Conservation (phyloP, 2,329 filamentous ascomycete species). For the Rhynchosporium secalis region DNA sequence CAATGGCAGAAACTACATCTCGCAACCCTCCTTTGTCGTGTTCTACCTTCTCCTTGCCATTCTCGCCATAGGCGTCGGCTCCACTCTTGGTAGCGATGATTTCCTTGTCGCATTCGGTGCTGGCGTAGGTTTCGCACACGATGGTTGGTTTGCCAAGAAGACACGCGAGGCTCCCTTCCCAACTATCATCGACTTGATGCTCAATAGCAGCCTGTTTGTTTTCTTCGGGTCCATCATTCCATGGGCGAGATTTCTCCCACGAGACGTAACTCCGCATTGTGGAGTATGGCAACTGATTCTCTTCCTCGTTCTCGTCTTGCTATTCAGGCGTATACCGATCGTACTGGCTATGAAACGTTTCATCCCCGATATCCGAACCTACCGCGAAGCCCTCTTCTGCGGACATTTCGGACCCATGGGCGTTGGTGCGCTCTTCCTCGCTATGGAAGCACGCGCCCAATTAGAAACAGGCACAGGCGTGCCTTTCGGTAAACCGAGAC, state of each 20-base stretch:
- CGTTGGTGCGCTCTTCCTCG: slow-evolving; percentile 55
- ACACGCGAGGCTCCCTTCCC: slow-evolving; percentile 49
- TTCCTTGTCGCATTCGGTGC: slow-evolving; percentile 58
- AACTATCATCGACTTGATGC: slow-evolving; percentile 52
- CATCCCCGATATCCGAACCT: slow-evolving; percentile 50
- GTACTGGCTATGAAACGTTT: slow-evolving; percentile 49
- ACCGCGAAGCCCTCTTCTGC: slow-evolving; percentile 53
- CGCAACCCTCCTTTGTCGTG: slow-evolving; percentile 50
- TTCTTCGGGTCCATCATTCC: slow-evolving; percentile 57
- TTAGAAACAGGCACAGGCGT: slow-evolving; percentile 50
- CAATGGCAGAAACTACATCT: slow-evolving; percentile 47
- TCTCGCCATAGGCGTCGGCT: slow-evolving; percentile 52
- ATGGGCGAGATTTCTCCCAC: slow-evolving; percentile 47
- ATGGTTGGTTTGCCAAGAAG: slow-evolving; percentile 53
- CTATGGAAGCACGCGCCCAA: slow-evolving; percentile 54
- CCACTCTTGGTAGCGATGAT: slow-evolving; percentile 53
- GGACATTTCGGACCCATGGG: slow-evolving; percentile 61
- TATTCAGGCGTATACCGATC: slow-evolving; percentile 53
- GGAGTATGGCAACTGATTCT: slow-evolving; percentile 46
- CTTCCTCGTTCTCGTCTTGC: slow-evolving; percentile 49
- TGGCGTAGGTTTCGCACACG: slow-evolving; percentile 54
- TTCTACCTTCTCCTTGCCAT: slow-evolving; percentile 57
- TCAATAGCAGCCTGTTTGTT: slow-evolving; percentile 56
- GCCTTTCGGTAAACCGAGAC: slow-evolving; percentile 35
- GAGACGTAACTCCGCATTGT: slow-evolving; percentile 43